These are phyloP conservation scores for Spinellus fusiger DNA, from an alignment of 192 early-diverging fungal species.

Conservation along the genomic window DNA sequence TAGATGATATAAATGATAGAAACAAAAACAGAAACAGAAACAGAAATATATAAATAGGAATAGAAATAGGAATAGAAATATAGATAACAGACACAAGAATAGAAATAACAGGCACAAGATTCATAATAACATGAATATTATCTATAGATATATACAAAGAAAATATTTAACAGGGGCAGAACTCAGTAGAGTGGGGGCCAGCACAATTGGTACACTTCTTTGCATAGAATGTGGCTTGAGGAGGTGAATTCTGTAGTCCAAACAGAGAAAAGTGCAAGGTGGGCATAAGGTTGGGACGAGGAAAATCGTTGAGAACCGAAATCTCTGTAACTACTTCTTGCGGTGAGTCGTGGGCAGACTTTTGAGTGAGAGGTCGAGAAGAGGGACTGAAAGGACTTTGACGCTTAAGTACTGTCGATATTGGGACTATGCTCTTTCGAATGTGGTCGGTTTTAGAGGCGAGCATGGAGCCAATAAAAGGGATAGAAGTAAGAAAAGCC, in stretches of 20 bases:
- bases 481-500: slow-evolving; percentile 11
- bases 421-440: slow-evolving; percentile 28
- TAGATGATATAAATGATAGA: too few species aligned
- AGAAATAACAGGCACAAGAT: too few species aligned
- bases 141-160: background rate
- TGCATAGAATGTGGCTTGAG: slow-evolving; percentile 1
- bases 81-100: too few species aligned
- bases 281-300: slow-evolving; percentile 32
- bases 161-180: slow-evolving; percentile 30
- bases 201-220: slow-evolving; percentile 28
- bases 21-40: too few species aligned
- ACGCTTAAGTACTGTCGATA: slow-evolving; percentile 25
- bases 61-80: too few species aligned
- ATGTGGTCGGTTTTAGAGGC: slow-evolving; percentile 19
- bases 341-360: background rate
- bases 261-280: slow-evolving; percentile 30
- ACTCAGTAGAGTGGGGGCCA: slow-evolving; percentile 34
- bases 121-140: background rate
- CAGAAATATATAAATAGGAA: too few species aligned
- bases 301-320: slow-evolving; percentile 19
- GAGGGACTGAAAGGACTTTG: slow-evolving; percentile 1
- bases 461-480: slow-evolving; percentile 23
- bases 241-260: slow-evolving; percentile 4
- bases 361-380: slow-evolving; percentile 1
- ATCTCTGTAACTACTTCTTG: slow-evolving; percentile 27